A percentile compares a stretch with the other conserved stretches of the same genome.
Evolutionary conservation across 2,329 filamentous ascomycete species (phyloP).

Genomic region (Neonectria magnoliae): DNA sequence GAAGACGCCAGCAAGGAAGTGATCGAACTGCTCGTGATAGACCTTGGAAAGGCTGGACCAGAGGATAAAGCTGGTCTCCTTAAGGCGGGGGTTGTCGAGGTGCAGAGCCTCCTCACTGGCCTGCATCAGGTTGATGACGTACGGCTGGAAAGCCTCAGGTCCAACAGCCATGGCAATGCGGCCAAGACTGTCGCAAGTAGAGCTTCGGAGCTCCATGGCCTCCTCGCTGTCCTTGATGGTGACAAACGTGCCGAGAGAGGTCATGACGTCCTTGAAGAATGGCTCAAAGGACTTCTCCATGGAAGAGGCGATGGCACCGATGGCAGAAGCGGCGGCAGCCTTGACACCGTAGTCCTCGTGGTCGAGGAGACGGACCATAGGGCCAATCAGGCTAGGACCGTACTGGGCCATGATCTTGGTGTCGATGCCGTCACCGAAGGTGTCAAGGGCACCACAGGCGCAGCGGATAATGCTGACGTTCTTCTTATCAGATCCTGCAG

Average conservation of each 20-base stretch:
- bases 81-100: conserved; percentile 88
- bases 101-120: conserved; percentile 90
- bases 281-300: conserved; percentile 85
- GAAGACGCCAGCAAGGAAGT: conserved; percentile 81
- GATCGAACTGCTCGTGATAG: conserved; percentile 84
- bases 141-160: conserved; percentile 85
- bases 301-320: conserved; percentile 89
- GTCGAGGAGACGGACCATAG: conserved; percentile 84
- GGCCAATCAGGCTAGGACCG: conserved; percentile 82
- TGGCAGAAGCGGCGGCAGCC: conserved; percentile 85
- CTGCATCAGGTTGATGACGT: conserved; percentile 89
- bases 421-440: conserved; percentile 89
- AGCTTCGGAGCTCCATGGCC: conserved; percentile 87
- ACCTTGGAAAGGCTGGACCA: conserved; percentile 96
- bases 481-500: conserved; percentile 75
- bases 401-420: conserved; percentile 80
- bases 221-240: conserved; percentile 89
- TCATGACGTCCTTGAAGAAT: conserved; percentile 93
- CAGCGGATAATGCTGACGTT: conserved; percentile 88
- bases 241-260: conserved; percentile 84
- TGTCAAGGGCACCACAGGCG: conserved; percentile 89
- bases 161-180: conserved; percentile 93
- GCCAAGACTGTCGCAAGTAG: conserved; percentile 91
- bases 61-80: conserved; percentile 96
- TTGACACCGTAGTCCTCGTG: conserved; percentile 91